These are phyloP conservation scores for Coemansia sp. DNA, from an alignment of 192 early-diverging fungal genomes.

Conservation along the genomic window DNA sequence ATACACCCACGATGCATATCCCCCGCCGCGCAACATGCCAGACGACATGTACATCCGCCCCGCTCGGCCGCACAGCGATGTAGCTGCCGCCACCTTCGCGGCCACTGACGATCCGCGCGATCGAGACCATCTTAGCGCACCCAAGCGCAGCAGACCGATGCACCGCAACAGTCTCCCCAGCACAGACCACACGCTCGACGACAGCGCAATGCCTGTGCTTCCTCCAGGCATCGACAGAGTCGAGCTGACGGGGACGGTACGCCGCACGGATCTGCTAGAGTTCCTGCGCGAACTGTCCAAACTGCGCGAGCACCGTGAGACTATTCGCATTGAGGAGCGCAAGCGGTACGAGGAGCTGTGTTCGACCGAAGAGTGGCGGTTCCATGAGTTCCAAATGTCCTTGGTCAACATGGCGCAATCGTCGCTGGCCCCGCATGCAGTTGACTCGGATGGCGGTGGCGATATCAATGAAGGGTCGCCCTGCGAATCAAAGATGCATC, in stretches of 20 bases:
- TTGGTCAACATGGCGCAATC: constrained; percentile 34
- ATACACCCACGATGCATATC: background rate
- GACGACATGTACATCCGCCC: background rate
- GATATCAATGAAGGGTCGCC: background rate
- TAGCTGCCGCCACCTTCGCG: background rate
- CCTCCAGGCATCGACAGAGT: constrained; percentile 5
- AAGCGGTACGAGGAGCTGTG: constrained; percentile 34
- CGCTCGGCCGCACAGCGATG: background rate
- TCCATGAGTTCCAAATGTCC: constrained; percentile 54
- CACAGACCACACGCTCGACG: constrained; percentile 3
- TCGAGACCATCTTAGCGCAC: background rate
- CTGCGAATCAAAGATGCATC: background rate
- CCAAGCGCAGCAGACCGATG: constrained; percentile 24
- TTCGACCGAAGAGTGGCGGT: constrained; percentile 45
- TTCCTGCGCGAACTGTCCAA: constrained; percentile 42
- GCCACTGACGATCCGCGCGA: background rate
- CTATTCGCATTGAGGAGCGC: constrained; percentile 31
- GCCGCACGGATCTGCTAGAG: constrained; percentile 31
- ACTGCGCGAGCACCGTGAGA: constrained; percentile 36
- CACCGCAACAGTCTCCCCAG: background rate
- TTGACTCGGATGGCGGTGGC: background rate
- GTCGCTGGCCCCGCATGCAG: constrained; percentile 24
- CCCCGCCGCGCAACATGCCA: background rate
- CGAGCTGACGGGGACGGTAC: constrained; percentile 33
- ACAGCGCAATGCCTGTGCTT: background rate